Evolutionary conservation across 2,329 filamentous ascomycete genomes (phyloP), one percentile per base, ranked within the genome.

Genomic region (Coniochaeta sp.): DNA sequence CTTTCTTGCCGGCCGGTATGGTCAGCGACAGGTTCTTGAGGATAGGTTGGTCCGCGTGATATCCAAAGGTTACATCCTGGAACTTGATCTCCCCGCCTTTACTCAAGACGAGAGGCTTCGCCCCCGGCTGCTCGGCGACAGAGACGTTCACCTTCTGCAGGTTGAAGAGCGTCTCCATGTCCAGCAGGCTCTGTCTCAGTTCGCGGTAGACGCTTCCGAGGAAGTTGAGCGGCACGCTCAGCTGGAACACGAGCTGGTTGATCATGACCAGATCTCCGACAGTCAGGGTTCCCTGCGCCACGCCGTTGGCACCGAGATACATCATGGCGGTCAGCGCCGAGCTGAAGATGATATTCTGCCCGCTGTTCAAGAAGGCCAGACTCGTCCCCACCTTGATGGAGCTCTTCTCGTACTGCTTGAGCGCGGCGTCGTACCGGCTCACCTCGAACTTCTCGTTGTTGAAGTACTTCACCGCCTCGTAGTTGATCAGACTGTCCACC

Each of bases 381-480:
- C 93, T 98, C 0, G 95, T 99, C 11, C 91, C 91, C 36, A 99
- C 90, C 72, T 98, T 98, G 79, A 99, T 98, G 17, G 92, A 96
- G 61, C 92, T 93, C 72, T 89, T 89, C 73, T 99, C 91, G 72
- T 99, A 99, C 62, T 88, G 83, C 65, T 87, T 83, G 26, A 99
- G 79, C 0, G 95, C 92, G 67, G 88, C 85, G 74, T 98, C 93
- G 72, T 99, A 99, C 47, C 95, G 86, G 34, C 84, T 83, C 50
- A 96, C 91, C 76, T 99, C 95, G 66, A 92, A 98, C 65, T 89
- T 91, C 71, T 99, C 96, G 70, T 99, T 99, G 79, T 99, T 99
- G 78, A 98, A 99, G 77, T 98, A 96, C 76, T 99, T 99, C 71
- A 99, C 95, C 16, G 96, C 93, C 75, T 99, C 95, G 70, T 97